phyloP scores from a whole-genome alignment of 495 filamentous ascomycete species.

The Collariella sp. region DNA sequence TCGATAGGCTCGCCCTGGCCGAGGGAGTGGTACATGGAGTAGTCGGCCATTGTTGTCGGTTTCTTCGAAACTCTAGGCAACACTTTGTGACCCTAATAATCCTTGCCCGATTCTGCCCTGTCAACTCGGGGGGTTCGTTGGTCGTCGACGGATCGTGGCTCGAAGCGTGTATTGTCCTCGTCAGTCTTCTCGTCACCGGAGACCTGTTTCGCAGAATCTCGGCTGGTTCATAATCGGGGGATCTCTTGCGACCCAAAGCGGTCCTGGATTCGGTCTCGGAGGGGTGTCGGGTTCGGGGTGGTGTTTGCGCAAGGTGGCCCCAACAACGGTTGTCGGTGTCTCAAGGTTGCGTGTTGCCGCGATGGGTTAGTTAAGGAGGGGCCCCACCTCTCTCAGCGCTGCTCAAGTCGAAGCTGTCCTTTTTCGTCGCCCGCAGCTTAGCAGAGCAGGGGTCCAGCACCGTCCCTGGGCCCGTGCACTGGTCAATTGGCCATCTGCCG shows the following conservation, averaged over 20 bases:
- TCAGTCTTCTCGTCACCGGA: slow-evolving; percentile 13
- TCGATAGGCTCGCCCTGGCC: slow-evolving; percentile 53
- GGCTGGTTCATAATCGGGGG: slow-evolving; percentile 12
- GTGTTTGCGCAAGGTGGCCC: slow-evolving; percentile 7
- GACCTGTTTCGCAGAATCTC: slow-evolving; percentile 7
- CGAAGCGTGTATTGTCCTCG: background rate
- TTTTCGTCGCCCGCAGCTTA: slow-evolving; percentile 13
- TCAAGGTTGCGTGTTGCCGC: too few species aligned
- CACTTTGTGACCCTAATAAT: too few species aligned
- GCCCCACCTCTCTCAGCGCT: background rate
- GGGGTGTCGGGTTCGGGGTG: too few species aligned
- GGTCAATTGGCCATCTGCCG: slow-evolving; percentile 5
- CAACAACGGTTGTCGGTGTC: background rate
- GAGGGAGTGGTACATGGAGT: slow-evolving; percentile 66
- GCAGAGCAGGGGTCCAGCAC: slow-evolving; percentile 6
- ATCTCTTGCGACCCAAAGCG: background rate
- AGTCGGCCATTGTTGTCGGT: slow-evolving; percentile 54
- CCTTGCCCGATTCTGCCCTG: background rate
- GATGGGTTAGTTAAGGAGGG: background rate
- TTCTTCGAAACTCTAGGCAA: too few species aligned
- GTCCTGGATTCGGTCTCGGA: background rate
- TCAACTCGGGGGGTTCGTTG: background rate
- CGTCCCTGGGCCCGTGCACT: slow-evolving; percentile 1
- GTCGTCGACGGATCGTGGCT: background rate
- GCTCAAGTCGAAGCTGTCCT: slow-evolving; percentile 23